Conservation (phyloP, 257 asterid species). For the Ophiorrhiza pumila region DNA sequence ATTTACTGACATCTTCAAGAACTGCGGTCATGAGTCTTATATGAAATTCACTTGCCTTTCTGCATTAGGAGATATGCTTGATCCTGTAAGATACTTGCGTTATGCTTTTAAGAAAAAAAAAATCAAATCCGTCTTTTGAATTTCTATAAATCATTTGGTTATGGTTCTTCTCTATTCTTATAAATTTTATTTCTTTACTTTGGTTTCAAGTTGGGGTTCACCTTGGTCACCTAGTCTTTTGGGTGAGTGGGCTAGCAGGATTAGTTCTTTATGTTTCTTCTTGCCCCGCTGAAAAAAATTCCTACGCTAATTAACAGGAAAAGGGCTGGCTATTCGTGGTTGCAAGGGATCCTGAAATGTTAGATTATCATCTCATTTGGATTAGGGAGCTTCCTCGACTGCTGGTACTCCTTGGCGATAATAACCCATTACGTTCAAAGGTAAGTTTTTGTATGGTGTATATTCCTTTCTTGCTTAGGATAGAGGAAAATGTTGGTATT, state of each 20-base stretch:
- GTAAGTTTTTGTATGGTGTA: slow-evolving; percentile 23
- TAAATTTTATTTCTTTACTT: not conserved
- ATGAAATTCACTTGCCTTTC: slow-evolving; percentile 78
- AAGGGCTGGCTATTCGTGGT: slow-evolving; percentile 37
- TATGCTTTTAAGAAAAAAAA: not conserved
- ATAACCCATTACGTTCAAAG: slow-evolving; percentile 59
- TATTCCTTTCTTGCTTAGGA: not conserved
- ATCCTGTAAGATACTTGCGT: slow-evolving; percentile 57
- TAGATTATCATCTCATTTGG: slow-evolving; percentile 56
- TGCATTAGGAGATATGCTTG: slow-evolving; percentile 63
- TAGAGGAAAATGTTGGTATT: not conserved
- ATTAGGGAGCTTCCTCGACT: slow-evolving; percentile 64
- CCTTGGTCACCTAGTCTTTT: not conserved
- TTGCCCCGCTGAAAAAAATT: not conserved
- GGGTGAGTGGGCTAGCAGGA: not conserved
- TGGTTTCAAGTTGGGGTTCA: slow-evolving; percentile 1
- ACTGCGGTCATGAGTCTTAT: slow-evolving; percentile 54
- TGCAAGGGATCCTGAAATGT: slow-evolving; percentile 47
- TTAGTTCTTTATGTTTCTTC: slow-evolving; percentile 4
- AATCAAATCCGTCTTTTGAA: not conserved
- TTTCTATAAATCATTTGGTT: not conserved
- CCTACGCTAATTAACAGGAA: slow-evolving; percentile 38
- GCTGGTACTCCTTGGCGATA: slow-evolving; percentile 58
- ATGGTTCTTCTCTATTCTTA: not conserved
- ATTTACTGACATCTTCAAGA: slow-evolving; percentile 59